Base-by-base conservation (phyloP, 768 basidiomycete species). In the Galerina marginata region DNA sequence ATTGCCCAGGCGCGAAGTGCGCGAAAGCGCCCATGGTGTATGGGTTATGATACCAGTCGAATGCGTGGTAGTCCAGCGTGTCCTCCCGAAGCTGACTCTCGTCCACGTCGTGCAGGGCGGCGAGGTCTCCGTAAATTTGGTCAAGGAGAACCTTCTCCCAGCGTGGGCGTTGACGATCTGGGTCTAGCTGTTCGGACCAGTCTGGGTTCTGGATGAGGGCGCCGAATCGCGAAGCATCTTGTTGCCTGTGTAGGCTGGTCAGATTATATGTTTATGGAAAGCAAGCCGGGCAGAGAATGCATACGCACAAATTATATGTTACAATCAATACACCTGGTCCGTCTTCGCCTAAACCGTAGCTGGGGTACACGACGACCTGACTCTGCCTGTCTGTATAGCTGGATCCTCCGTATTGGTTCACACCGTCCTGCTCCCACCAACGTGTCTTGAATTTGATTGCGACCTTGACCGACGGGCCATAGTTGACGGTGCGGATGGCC, bases 1-100 rank as follows among this genome's bases (percentile, higher is more conserved):
- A 80, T 26, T 77, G 59, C 4, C 79, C 78, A 4, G 81, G 80
- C 0, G 70, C 73, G 45, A 81, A 82, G 60, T 65, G 64, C 0
- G 79, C 80, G 56, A 70, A 79, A 3, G 77, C 77, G 43, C 81
- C 80, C 49, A 42, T 20, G 4, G 61, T 25, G 37, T 44, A 54
- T 14, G 42, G 23, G 11, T 43, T 42, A 9, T 48, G 58, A 42
- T 47, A 49, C 45, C 42, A 40, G 51, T 61, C 50, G 53, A 44
- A 53, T 45, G 53, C 53, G 36, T 43, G 26, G 14, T 64, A 62
- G 10, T 71, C 74, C 10, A 66, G 55, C 6, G 45, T 47, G 10
- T 12, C 45, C 9, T 68, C 69, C 45, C 68, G 70, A 9, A 68
- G 63, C 12, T 69, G 70, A 52, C 64, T 69, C 11, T 72, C 70